Evolutionary conservation across 1,139 yeast genomes (phyloP).

Genomic region (Pichia inconspicua): DNA sequence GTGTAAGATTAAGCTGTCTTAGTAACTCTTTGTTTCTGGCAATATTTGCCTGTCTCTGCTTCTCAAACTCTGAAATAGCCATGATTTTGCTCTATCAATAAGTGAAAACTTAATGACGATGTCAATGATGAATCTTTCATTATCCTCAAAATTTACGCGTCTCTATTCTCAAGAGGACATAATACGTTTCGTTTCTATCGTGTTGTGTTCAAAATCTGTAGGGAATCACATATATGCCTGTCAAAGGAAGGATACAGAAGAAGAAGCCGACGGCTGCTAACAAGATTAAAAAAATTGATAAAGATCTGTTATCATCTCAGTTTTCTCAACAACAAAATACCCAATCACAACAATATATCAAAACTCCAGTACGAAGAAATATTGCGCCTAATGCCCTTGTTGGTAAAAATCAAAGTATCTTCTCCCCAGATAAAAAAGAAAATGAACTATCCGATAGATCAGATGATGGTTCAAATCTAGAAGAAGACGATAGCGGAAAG

Average conservation of each 20-base stretch:
- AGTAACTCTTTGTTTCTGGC: slow-evolving; percentile 47
- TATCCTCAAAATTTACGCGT: too few species aligned
- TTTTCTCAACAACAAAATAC: slow-evolving; percentile 8
- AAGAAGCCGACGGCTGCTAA: slow-evolving; percentile 22
- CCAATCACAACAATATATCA: not conserved
- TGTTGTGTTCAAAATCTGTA: not conserved
- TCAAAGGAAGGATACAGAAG: not conserved
- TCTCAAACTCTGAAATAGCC: slow-evolving; percentile 55
- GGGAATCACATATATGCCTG: not conserved
- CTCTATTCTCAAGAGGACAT: too few species aligned
- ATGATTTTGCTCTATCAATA: slow-evolving; percentile 4
- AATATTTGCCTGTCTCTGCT: slow-evolving; percentile 56
- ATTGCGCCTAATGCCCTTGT: slow-evolving; percentile 10
- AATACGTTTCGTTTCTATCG: not conserved
- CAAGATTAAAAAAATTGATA: slow-evolving; percentile 17
- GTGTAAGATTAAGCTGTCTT: slow-evolving; percentile 37
- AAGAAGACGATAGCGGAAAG: not conserved
- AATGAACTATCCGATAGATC: not conserved
- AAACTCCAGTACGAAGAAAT: slow-evolving; percentile 6
- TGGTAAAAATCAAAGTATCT: slow-evolving; percentile 6
- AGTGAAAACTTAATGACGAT: too few species aligned
- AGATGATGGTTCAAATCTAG: not conserved
- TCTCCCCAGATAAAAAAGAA: slow-evolving; percentile 10
- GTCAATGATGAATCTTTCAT: too few species aligned
- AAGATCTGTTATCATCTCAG: slow-evolving; percentile 9